Conservation (phyloP, 78 protist species). For the Protostelium mycophagum region DNA sequence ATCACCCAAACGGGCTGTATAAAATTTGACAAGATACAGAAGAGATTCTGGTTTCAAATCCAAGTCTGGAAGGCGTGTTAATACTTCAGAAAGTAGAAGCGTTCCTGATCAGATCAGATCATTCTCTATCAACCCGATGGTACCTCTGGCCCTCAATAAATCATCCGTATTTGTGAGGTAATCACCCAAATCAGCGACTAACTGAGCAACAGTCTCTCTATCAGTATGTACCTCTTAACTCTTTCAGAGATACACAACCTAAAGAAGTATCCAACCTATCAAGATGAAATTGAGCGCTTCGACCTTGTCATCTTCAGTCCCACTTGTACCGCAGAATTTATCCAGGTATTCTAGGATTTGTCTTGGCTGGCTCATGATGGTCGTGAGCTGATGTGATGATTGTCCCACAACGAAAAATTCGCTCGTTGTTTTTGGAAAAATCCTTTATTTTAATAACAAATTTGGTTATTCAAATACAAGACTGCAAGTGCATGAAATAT, state of each 20-base stretch:
- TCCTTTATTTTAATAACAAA: no score
- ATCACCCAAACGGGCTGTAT: conserved; percentile 40
- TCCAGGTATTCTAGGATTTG: neutral
- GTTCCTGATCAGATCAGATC: conserved; percentile 8
- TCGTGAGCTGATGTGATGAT: no score
- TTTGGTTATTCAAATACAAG: no score
- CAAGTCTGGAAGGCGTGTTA: conserved; percentile 45
- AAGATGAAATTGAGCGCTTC: conserved; percentile 14
- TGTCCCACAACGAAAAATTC: no score
- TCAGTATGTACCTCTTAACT: conserved; percentile 5
- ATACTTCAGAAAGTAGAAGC: conserved; percentile 32
- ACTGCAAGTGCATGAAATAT: no score
- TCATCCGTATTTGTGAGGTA: conserved; percentile 51
- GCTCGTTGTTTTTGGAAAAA: no score
- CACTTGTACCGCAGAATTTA: neutral
- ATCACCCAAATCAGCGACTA: conserved; percentile 39
- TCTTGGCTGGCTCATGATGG: no score
- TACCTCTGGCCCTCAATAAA: conserved; percentile 53
- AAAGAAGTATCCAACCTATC: neutral
- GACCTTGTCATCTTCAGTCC: neutral
- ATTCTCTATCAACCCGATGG: neutral
- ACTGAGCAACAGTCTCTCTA: conserved; percentile 8
- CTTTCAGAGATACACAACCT: neutral
- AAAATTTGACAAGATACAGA: conserved; percentile 23
- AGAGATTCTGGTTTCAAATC: conserved; percentile 24